Evolutionary conservation across 495 filamentous ascomycete species (phyloP), one percentile per base, ranked within the genome.

Genomic region (Hypoxylon trugodes): DNA sequence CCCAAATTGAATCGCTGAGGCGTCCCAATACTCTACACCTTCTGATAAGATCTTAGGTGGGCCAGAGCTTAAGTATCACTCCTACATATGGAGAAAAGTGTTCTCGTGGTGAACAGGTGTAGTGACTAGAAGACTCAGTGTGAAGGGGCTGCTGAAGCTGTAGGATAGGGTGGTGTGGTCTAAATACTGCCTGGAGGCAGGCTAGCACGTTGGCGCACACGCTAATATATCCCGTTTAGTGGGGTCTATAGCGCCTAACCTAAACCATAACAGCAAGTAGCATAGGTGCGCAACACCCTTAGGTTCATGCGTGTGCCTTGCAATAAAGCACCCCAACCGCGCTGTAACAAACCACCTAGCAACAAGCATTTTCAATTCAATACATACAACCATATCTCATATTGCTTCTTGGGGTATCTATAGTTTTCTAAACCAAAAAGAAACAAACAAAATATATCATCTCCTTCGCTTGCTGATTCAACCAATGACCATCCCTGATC

Each of bases 351-450:
- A 50, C 15, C 15, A 35, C 22, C 15, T 28, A 36, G 19, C 18
- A 32, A 13, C 18, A 54, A 52, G 33, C 47, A 58, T 42, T 15
- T 16, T 61, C 52, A 54, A 59, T 67, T 59, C 41, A 37, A 54
- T 59, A 36, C 28, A 56, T 46, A 13, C 45, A 54, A 16, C 33
- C 41, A 5, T 45, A 41, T 45, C 33, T 43, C 46, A 52, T 59
- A 65, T 66, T 59, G 57, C 63, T 45, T 66, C 57, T 37, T n/a
- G 28, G 58, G 64, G 58, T 67, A 67, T 67, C 64, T 67, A 62
- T 61, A 40, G 18, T 40, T 40, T 30, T 50, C 30, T 38, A 48
- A 24, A 9, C 30, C 51, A 22, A 48, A 56, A 26, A 26, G 45
- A 45, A 50, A n/a, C n/a, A n/a, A n/a, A n/a, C n/a, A n/a, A 66